A percentile compares a stretch with the other conserved stretches of the same genome.
These are phyloP conservation scores for Cryptococcus jaspeensis DNA, from an alignment of 1,284 basidiomycete genomes.

Conservation along the genomic window DNA sequence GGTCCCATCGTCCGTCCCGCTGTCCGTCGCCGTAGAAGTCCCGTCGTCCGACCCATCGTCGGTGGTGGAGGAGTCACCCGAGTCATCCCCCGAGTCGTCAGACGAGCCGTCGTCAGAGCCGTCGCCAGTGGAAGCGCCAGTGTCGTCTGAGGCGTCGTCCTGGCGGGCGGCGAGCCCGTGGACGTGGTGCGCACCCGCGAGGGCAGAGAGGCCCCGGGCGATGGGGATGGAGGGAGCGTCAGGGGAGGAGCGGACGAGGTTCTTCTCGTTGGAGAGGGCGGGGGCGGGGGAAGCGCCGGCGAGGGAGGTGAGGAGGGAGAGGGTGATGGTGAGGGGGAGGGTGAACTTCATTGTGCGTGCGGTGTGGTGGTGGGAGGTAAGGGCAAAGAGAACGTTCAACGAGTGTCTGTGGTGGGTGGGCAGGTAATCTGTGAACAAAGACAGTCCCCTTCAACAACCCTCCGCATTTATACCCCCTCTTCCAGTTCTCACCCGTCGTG, in stretches of 20 bases:
- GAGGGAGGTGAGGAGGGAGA: slow-evolving; percentile 10
- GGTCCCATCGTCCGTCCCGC: neutral
- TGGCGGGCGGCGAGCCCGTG: neutral
- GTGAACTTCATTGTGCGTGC: slow-evolving; percentile 13
- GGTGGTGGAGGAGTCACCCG: no score
- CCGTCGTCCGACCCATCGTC: slow-evolving; percentile 4
- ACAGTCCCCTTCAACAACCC: no score
- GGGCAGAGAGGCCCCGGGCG: neutral
- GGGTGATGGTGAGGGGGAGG: slow-evolving; percentile 5
- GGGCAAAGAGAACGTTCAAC: neutral
- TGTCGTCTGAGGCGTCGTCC: neutral
- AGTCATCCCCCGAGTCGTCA: neutral
- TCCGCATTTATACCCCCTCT: no score
- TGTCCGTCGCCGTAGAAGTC: neutral
- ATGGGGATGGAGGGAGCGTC: neutral
- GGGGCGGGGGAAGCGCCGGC: slow-evolving; percentile 2
- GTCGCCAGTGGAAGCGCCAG: neutral
- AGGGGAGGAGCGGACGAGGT: neutral
- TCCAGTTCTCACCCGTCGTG: no score
- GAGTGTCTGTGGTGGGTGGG: neutral
- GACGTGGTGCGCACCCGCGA: neutral
- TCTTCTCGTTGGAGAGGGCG: neutral
- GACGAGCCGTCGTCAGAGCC: neutral
- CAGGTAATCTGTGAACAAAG: no score
- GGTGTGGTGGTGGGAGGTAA: neutral